Conservation (phyloP, 2,329 filamentous ascomycete species). For the Colletotrichum siamense region DNA sequence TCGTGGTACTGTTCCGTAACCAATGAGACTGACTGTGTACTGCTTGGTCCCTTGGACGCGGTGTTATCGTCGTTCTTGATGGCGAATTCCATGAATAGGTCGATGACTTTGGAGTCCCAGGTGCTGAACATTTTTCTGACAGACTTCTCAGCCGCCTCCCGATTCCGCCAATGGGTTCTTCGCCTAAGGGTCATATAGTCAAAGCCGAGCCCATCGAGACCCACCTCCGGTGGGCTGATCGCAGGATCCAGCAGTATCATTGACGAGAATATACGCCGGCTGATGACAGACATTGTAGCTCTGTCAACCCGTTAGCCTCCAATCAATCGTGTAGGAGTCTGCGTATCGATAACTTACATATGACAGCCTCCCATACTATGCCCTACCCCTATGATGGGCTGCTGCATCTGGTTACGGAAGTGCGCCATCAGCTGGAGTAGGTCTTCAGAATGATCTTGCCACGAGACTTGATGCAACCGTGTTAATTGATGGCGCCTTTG, state of each 20-base stretch:
- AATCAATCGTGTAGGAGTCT: not conserved
- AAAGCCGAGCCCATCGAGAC: not conserved
- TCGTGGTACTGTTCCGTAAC: not conserved
- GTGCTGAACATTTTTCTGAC: not conserved
- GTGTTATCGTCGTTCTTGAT: not conserved
- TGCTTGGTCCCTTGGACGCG: not conserved
- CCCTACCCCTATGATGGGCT: not conserved
- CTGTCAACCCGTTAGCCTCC: rapidly evolving
- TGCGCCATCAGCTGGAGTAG: not conserved
- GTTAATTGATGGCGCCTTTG: rapidly evolving
- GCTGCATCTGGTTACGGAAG: not conserved
- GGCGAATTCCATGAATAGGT: not conserved
- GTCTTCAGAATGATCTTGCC: not conserved
- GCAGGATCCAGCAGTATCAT: not conserved
- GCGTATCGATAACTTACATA: not conserved
- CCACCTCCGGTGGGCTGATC: not conserved
- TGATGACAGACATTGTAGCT: not conserved
- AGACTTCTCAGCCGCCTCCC: not conserved
- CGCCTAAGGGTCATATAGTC: not conserved
- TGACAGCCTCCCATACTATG: not conserved
- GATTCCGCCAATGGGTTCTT: not conserved
- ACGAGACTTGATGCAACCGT: not conserved
- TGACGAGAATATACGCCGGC: not conserved
- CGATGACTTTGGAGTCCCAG: not conserved
- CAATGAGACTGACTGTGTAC: not conserved